Evolutionary conservation across 2,329 filamentous ascomycete species (phyloP).

Genomic region (Trichoderma polysporum): DNA sequence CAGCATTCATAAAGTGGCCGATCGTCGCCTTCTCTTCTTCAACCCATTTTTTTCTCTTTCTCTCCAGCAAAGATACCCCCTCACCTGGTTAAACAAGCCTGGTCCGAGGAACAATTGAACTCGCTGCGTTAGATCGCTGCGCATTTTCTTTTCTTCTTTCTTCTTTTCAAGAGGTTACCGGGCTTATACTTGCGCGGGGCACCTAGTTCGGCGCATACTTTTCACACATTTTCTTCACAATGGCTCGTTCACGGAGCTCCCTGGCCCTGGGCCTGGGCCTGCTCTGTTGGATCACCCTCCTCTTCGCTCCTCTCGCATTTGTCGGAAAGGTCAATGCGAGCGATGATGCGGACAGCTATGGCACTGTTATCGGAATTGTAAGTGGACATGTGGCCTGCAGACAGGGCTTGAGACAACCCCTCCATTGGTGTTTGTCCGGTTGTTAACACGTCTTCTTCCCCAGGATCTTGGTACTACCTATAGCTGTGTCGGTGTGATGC

Average conservation of each 20-base stretch:
- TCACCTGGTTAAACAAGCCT: constrained; percentile 33
- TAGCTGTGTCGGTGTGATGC: constrained; percentile 93
- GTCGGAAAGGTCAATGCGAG: constrained; percentile 70
- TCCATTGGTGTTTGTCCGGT: not conserved
- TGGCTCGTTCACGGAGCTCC: constrained; percentile 63
- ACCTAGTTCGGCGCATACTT: constrained; percentile 24
- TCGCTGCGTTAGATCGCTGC: constrained; percentile 31
- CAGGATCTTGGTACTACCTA: constrained; percentile 84
- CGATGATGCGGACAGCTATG: constrained; percentile 64
- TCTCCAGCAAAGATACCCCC: constrained; percentile 29
- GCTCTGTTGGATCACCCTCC: constrained; percentile 85
- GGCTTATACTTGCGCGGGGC: constrained; percentile 18
- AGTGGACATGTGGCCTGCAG: constrained; percentile 41
- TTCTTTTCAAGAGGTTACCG: constrained; percentile 21
- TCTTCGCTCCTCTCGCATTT: constrained; percentile 85
- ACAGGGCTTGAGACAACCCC: not conserved
- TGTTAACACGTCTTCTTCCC: constrained; percentile 6
- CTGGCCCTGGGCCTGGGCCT: constrained; percentile 81
- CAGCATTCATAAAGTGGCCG: constrained; percentile 39
- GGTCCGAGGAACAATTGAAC: constrained; percentile 33
- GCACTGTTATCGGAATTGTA: constrained; percentile 90
- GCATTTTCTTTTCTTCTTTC: constrained; percentile 28
- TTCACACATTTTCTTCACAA: constrained; percentile 33
- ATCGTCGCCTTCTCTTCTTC: constrained; percentile 29
- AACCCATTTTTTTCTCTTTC: constrained; percentile 31